Evolutionary conservation across 2,329 filamentous ascomycete genomes (phyloP).

Genomic region (Pestalotiopsis sp.): DNA sequence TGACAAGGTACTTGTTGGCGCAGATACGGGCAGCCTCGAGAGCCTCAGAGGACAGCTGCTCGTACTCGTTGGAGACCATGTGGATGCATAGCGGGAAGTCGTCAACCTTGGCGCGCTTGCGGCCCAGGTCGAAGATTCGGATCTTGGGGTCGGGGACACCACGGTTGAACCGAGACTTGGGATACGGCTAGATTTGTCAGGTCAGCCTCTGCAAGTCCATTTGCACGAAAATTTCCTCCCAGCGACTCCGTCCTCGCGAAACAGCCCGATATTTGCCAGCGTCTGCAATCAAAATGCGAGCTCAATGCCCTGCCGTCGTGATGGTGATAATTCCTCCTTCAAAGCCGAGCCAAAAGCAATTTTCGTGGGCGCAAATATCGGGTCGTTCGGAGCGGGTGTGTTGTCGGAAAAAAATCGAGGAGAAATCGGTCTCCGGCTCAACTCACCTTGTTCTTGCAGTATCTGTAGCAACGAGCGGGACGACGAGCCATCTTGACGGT

Average conservation of each 20-base stretch:
- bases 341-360: not conserved
- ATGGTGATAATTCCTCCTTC: not conserved
- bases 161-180: constrained; percentile 99
- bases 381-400: not conserved
- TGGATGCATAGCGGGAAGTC: constrained; percentile 99
- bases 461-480: constrained; percentile 99
- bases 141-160: constrained; percentile 88
- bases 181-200: constrained; percentile 75
- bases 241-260: not conserved
- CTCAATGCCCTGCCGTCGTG: not conserved
- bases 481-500: constrained; percentile 96
- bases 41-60: constrained; percentile 99
- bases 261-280: not conserved
- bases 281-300: not conserved
- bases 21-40: constrained; percentile 99
- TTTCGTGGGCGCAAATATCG: not conserved
- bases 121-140: constrained; percentile 98
- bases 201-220: constrained; percentile 1
- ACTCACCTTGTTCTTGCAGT: constrained; percentile 99
- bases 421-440: not conserved
- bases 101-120: constrained; percentile 98
- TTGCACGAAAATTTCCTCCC: not conserved
- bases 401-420: not conserved
- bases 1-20: constrained; percentile 96
- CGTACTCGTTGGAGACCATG: constrained; percentile 99